Evolutionary conservation across 129 eudicot species (phyloP), one percentile per base, ranked within the genome.

Genomic region (Pulicaria dysenterica): DNA sequence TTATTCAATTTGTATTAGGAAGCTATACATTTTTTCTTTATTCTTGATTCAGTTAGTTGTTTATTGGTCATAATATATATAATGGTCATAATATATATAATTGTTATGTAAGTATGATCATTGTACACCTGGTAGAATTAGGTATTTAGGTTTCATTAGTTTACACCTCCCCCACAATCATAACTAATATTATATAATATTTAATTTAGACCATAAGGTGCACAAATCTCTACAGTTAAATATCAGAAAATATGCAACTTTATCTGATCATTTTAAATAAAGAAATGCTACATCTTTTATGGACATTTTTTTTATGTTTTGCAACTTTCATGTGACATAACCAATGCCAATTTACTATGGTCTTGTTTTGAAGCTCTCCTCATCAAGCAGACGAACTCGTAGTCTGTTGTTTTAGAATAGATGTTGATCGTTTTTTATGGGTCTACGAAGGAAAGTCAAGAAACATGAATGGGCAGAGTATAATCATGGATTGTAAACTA

Each of bases 61-160:
- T 57, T 45, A 7, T 6, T 31, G 60, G 12, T 10, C 11, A 12
- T 17, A 10, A 16, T 14, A n/a, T 2, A 3, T 10, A 7, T 56
- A 9, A 31, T 11, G 11, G 50, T 1, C 9, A 9, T 47, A 47
- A 9, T 11, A 12, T 38, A 5, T 15, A 24, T 3, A 71, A 48
- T 13, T 64, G 4, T 13, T 11, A 14, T 62, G 50, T 24, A 37
- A 51, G 38, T 31, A 57, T 36, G 38, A 8, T 13, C 45, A 73
- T 73, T 12, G 50, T 41, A 24, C 47, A 40, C 42, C 38, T 48
- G 56, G 51, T 57, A 42, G 39, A 41, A 42, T 0, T 63, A n/a
- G 50, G 68, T 73, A 39, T 39, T 0, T 63, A n/a, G 50, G 68
- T 73, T 50, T 39, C 40, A 56, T 37, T 69, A 39, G 38, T 39